These are phyloP conservation scores for Cymbopogon citratus DNA, from an alignment of 176 grass and related monocot genomes.

Conservation along the genomic window DNA sequence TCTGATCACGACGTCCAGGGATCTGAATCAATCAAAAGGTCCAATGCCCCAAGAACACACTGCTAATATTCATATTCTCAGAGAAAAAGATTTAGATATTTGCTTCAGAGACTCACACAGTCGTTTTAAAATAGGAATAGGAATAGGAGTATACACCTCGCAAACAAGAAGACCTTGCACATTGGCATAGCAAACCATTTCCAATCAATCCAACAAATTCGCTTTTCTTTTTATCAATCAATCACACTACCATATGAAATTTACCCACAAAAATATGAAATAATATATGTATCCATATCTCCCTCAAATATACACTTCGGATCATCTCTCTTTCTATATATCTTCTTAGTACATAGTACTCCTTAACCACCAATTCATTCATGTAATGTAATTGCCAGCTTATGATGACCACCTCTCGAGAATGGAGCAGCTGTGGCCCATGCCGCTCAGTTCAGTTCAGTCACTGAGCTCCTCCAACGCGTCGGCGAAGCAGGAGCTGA, in stretches of 20 bases:
- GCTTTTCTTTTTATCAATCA: not conserved
- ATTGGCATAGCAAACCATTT: too few species aligned
- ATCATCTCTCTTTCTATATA: not conserved
- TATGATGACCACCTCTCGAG: not conserved
- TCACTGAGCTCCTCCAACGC: conserved; percentile 36
- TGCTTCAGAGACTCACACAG: too few species aligned
- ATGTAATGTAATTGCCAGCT: not conserved
- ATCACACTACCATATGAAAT: not conserved
- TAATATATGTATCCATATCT: not conserved
- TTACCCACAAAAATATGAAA: not conserved
- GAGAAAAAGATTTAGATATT: not conserved
- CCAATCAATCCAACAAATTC: too few species aligned
- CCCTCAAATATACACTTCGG: conserved; percentile 8
- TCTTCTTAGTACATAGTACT: too few species aligned
- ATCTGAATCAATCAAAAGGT: not conserved
- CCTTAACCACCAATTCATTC: not conserved
- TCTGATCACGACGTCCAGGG: not conserved
- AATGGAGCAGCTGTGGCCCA: not conserved
- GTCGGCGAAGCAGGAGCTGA: conserved; percentile 42
- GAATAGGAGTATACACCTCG: too few species aligned
- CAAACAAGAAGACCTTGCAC: too few species aligned
- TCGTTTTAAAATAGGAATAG: too few species aligned
- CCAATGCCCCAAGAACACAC: not conserved
- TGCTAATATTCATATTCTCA: too few species aligned
- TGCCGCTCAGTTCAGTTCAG: not conserved